These are phyloP conservation scores for Diversispora eburnea DNA, from an alignment of 192 early-diverging fungal genomes.

Conservation along the genomic window DNA sequence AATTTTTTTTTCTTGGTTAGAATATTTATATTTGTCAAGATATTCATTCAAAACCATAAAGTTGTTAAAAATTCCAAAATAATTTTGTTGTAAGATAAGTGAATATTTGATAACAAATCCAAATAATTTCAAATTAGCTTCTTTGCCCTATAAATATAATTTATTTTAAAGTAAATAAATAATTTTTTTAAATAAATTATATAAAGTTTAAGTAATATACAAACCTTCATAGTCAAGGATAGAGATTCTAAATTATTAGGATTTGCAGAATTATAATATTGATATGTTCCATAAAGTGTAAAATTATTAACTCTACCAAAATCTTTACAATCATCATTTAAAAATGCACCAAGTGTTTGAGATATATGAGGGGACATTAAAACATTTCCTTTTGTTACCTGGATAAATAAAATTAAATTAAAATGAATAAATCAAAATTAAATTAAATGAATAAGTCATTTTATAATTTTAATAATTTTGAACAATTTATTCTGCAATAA, in stretches of 20 bases:
- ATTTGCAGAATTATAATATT: slow-evolving; percentile 51
- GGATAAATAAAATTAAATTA: not conserved
- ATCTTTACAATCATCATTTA: slow-evolving; percentile 47
- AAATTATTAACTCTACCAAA: slow-evolving; percentile 43
- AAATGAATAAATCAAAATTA: not conserved
- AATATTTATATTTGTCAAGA: not conserved
- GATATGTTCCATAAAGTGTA: slow-evolving; percentile 48
- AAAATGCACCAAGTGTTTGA: slow-evolving; percentile 63
- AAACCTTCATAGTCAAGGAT: slow-evolving; percentile 45
- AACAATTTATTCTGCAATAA: not conserved
- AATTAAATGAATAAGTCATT: no score
- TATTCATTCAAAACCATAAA: slow-evolving; percentile 66
- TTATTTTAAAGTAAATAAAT: not conserved
- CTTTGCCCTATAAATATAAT: slow-evolving; percentile 44
- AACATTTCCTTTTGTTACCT: slow-evolving; percentile 48
- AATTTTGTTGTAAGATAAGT: slow-evolving; percentile 68
- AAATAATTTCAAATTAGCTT: slow-evolving; percentile 58
- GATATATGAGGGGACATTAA: slow-evolving; percentile 55
- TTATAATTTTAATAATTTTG: not conserved
- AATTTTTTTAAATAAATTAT: no score
- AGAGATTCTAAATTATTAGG: slow-evolving; percentile 49
- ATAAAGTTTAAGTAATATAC: slow-evolving; percentile 2
- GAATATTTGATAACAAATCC: slow-evolving; percentile 66
- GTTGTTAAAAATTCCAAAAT: slow-evolving; percentile 57
- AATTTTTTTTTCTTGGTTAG: no score